Evolutionary conservation across 768 basidiomycete species (phyloP), one percentile per base, ranked within the genome.

Genomic region (Amylocystis lapponica): DNA sequence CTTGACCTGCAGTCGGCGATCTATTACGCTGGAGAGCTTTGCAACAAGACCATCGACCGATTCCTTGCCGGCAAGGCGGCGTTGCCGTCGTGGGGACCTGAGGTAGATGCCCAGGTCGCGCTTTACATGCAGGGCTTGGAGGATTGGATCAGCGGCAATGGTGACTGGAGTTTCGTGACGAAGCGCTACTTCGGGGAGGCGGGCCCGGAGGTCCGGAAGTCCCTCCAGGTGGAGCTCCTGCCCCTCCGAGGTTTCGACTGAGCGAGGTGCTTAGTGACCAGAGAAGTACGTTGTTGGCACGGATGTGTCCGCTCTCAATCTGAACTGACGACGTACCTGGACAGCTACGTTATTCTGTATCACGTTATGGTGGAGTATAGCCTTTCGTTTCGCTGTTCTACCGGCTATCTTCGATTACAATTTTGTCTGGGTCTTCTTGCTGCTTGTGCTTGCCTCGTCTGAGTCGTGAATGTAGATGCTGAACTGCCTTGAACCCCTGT

Each of bases 141-240:
- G 17, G 67, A 82, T 55, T 87, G 85, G 84, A 82, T 86, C 45
- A 78, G 79, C 29, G 83, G 81, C 16, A 80, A 76, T 26, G 55
- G 84, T 16, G 79, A 83, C 53, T 86, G 85, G 85, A 83, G 67
- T 25, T 87, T 86, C 55, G 76, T 83, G 55, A 73, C 75, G n/a
- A 77, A 78, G 58, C 65, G 85, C 39, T 87, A 87, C 57, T 86
- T 87, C 55, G 79, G 79, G 19, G 76, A 73, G 56, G 58, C 55
- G 1, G 84, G 80, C 11, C 65, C 52, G 34, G 59, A 66, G 36
- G 68, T 84, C 38, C 83, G 80, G 64, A 61, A 62, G 27, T 69
- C 65, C 12, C 70, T 77, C 27, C 52, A 74, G 17, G 70, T 86
- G 32, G 65, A 68, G 16, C 67, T 86, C 49, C 71, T 75, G 45